Percentiles rank a stretch among this genome's conserved stretches.
Conservation (phyloP, 805 yeast species). For the Myxozyma geophila region DNA sequence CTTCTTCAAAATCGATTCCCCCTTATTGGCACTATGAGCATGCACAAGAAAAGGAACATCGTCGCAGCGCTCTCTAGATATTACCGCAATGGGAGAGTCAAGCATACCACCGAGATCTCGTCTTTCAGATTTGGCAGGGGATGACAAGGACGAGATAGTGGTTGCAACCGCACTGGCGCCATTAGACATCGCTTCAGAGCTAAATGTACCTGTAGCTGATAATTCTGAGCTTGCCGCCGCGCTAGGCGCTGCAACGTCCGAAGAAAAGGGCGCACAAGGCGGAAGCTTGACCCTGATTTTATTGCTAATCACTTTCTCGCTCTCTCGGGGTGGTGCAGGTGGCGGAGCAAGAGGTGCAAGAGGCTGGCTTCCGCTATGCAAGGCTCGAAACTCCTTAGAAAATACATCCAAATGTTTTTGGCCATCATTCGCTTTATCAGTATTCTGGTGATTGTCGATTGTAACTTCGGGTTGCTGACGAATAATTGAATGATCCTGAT, state of each 20-base stretch:
- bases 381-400: neutral
- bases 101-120: too few relatives aligned
- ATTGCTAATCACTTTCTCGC: neutral
- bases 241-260: neutral
- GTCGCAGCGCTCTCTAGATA: neutral
- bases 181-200: neutral
- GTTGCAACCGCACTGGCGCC: constrained; percentile 7
- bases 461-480: neutral
- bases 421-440: too few relatives aligned
- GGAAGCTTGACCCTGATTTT: constrained; percentile 2
- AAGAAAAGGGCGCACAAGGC: neutral
- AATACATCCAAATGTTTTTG: neutral
- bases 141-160: constrained; percentile 2
- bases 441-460: too few relatives aligned
- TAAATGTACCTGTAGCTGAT: neutral
- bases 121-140: constrained; percentile 1
- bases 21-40: neutral
- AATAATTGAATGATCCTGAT: neutral
- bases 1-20: neutral
- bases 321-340: neutral
- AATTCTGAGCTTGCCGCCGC: neutral
- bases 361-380: neutral
- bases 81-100: neutral
- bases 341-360: constrained; percentile 4
- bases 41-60: constrained; percentile 7